phyloP scores from a whole-genome alignment of 2,329 filamentous ascomycete genomes.

The Taxawa tesnikishii region DNA sequence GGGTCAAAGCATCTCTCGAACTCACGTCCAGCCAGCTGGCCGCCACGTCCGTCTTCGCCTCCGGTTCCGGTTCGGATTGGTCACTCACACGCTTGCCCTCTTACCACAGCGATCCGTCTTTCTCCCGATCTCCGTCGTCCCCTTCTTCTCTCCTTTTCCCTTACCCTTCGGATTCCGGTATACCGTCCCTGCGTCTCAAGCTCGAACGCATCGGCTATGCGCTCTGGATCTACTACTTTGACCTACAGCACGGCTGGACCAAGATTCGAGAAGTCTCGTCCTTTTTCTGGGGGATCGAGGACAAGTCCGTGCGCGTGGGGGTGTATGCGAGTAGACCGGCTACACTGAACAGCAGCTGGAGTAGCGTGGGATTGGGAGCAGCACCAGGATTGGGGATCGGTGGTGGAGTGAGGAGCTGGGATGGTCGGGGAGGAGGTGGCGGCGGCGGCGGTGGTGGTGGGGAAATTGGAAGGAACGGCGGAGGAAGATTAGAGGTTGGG shows the following conservation, averaged over 20 bases:
- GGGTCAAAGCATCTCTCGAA: slow-evolving; percentile 69
- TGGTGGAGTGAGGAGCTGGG: background rate
- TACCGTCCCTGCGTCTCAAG: slow-evolving; percentile 38
- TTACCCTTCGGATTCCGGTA: slow-evolving; percentile 6
- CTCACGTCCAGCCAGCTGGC: slow-evolving; percentile 49
- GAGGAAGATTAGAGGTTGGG: background rate
- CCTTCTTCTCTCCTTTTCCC: background rate
- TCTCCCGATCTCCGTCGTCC: no score
- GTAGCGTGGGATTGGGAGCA: background rate
- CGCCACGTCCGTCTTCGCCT: slow-evolving; percentile 47
- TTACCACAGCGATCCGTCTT: no score
- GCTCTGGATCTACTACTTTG: slow-evolving; percentile 47
- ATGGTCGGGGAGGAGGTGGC: background rate
- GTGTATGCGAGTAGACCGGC: slow-evolving; percentile 46
- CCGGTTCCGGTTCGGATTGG: background rate
- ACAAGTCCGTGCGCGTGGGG: slow-evolving; percentile 45
- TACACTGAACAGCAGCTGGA: background rate
- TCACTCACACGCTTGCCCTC: background rate
- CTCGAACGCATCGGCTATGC: slow-evolving; percentile 44
- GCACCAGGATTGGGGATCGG: background rate
- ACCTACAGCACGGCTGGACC: slow-evolving; percentile 38
- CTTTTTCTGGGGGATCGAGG: slow-evolving; percentile 49
- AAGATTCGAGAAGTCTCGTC: slow-evolving; percentile 48
- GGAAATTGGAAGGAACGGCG: background rate
- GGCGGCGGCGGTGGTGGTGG: background rate